Evolutionary conservation across 495 filamentous ascomycete species (phyloP), one percentile per base, ranked within the genome.

Genomic region (Corynascus novoguineensis): DNA sequence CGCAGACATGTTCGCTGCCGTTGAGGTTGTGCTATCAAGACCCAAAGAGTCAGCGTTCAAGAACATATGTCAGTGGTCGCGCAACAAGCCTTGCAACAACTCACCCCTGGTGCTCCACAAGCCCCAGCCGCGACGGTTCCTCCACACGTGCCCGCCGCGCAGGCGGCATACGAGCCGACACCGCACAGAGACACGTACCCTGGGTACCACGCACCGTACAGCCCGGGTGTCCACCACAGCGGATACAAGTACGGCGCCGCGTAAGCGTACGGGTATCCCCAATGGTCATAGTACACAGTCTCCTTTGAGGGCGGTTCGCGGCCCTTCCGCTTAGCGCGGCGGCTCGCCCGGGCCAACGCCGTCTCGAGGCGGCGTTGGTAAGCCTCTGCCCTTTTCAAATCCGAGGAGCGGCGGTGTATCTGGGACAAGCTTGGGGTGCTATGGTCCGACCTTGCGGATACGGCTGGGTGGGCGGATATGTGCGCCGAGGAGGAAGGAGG

Each of bases 381-480:
- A 2, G 74, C 48, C 12, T 70, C 64, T 34, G 73, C 70, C n/a
- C n/a, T n/a, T n/a, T n/a, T n/a, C n/a, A n/a, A n/a, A n/a, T n/a
- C n/a, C 72, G 14, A 9, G 10, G 28, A 5, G 25, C 2, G 73
- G 42, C 67, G 69, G 25, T 2, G n/a, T 10, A 41, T 5, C 21
- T 2, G 76, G 71, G 57, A 81, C 80, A 24, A 78, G 65, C 60
- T 85, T 81, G 11, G 74, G 65, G 46, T 60, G 61, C 19, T 40
- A 6, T n/a, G 31, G 31, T 32, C 31, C 11, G 31, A 11, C 11
- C 6, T 32, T 5, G 31, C 31, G 31, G 1, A 10, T 57, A 71
- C 62, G 9, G 81, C 75, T 67, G 82, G 88, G 75, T 92, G 88
- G 0, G 85, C 74, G 7, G 81, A 85, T 68, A 92, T 87, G 68